Evolutionary conservation across 1,139 yeast species (phyloP), one percentile per base, ranked within the genome.

Genomic region (Yamadazyma sp.): DNA sequence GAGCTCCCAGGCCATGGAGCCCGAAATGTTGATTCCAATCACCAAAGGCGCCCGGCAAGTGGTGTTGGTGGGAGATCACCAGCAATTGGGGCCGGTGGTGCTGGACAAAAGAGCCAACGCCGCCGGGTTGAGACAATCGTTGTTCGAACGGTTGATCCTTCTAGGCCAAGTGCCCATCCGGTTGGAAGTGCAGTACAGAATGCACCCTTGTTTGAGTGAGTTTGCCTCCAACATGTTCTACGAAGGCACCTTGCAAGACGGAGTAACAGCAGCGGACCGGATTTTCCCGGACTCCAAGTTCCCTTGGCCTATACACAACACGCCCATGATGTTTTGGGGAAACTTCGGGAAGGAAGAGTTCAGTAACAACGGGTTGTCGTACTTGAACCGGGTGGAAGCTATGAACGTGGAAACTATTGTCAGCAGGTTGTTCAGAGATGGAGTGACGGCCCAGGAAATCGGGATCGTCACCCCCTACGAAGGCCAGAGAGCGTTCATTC

Each of bases 261-360:
- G 97, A 50, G 95, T 89, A 9, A 83, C 94, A 0, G 71, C 77
- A 17, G 86, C 81, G 41, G 84, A 87, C 50, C 73, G 97, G 48
- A 65, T 74, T 15, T 61, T 83, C 23, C 55, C 66, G 6, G 65
- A 75, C 18, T 70, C 81, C 4, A 70, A 75, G 5, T 88, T 89
- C 66, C 96, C 96, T 12, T 91, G 97, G 97, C 96, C 97, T 0
- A 83, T 85, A 20, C 66, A 71, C 28, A 84, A 81, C 37, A 73
- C 73, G 3, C 97, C 97, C 15, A 87, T 88, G 96, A 86, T 89
- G 94, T 87, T 91, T 54, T 89, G 97, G 96, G 85, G 89, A 2
- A 84, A 84, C 50, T 80, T 82, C 55, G 96, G 97, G 29, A 80
- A 85, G 48, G 97, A 91, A 64, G 97, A 91, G 61, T 79, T 91